phyloP scores from a whole-genome alignment of 305 asterid genomes.

The Fraxinus latifolia region DNA sequence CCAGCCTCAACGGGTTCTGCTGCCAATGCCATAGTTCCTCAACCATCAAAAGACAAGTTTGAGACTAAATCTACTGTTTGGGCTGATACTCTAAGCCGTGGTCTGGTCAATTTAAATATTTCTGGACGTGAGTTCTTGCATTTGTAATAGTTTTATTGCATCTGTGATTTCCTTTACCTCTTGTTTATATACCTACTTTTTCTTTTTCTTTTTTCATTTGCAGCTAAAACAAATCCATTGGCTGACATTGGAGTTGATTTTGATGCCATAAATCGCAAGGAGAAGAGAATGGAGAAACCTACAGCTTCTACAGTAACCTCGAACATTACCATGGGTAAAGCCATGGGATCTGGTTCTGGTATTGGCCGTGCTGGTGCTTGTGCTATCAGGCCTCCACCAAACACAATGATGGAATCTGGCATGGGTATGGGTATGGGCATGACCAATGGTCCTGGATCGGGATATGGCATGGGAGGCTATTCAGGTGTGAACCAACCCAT shows the following conservation, averaged over 20 bases:
- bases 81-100: slow-evolving; percentile 96
- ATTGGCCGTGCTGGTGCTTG: slow-evolving; percentile 42
- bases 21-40: slow-evolving; percentile 39
- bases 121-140: slow-evolving; percentile 75
- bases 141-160: neutral
- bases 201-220: slow-evolving; percentile 20
- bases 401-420: slow-evolving; percentile 59
- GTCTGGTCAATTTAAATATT: slow-evolving; percentile 82
- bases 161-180: neutral
- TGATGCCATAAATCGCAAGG: slow-evolving; percentile 90
- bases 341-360: slow-evolving; percentile 97
- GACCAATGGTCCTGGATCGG: neutral
- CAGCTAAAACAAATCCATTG: slow-evolving; percentile 92
- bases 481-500: neutral
- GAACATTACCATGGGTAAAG: slow-evolving; percentile 83
- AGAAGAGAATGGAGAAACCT: slow-evolving; percentile 93
- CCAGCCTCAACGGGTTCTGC: slow-evolving; percentile 44
- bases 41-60: slow-evolving; percentile 67
- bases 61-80: slow-evolving; percentile 91
- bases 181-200: neutral
- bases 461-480: neutral
- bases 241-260: slow-evolving; percentile 93
- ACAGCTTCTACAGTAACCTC: slow-evolving; percentile 53
- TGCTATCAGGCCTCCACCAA: slow-evolving; percentile 57
- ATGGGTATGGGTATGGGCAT: slow-evolving; percentile 1